A percentile compares a stretch with the other conserved stretches of the same genome.
These are phyloP conservation scores for Rhizopogon vinicolor DNA, from an alignment of 768 basidiomycete genomes.

Conservation along the genomic window DNA sequence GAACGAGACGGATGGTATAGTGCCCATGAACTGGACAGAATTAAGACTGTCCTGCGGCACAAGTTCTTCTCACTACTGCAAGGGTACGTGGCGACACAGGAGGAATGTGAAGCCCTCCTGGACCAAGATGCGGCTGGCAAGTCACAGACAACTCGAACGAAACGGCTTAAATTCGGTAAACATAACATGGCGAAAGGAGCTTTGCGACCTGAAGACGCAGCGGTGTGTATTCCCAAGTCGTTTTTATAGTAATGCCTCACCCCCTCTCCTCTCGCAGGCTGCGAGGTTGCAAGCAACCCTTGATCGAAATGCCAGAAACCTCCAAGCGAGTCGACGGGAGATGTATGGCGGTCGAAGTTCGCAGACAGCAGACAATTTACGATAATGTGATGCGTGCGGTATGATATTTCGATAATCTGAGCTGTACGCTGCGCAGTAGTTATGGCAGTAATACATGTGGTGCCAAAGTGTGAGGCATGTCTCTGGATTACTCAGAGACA, in stretches of 20 bases:
- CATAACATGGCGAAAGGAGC: conserved; percentile 91
- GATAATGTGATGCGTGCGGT: conserved; percentile 7
- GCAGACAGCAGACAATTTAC: conserved; percentile 14
- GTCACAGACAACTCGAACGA: conserved; percentile 36
- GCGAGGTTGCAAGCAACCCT: conserved; percentile 62
- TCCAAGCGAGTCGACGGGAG: conserved; percentile 23
- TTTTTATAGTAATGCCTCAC: not conserved
- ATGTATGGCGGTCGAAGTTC: conserved; percentile 14
- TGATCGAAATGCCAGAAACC: conserved; percentile 36
- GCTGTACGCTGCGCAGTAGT: conserved; percentile 11
- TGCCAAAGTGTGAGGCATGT: not conserved
- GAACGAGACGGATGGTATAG: conserved; percentile 91
- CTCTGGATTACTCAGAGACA: not conserved
- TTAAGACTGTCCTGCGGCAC: conserved; percentile 79
- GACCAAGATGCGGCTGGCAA: conserved; percentile 26
- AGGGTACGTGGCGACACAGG: conserved; percentile 66
- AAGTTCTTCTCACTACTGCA: conserved; percentile 80
- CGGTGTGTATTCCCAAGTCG: conserved; percentile 41
- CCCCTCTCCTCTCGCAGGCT: conserved; percentile 39
- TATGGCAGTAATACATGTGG: conserved; percentile 7
- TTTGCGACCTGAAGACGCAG: conserved; percentile 75
- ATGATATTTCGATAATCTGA: conserved; percentile 8
- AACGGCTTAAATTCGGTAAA: conserved; percentile 61
- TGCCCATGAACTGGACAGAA: conserved; percentile 68
- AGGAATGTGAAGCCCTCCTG: conserved; percentile 68